A percentile compares a stretch with the other conserved stretches of the same genome.
Evolutionary conservation across 2,329 filamentous ascomycete species (phyloP).

Genomic region (Paecilomyces dactylethromorphus): DNA sequence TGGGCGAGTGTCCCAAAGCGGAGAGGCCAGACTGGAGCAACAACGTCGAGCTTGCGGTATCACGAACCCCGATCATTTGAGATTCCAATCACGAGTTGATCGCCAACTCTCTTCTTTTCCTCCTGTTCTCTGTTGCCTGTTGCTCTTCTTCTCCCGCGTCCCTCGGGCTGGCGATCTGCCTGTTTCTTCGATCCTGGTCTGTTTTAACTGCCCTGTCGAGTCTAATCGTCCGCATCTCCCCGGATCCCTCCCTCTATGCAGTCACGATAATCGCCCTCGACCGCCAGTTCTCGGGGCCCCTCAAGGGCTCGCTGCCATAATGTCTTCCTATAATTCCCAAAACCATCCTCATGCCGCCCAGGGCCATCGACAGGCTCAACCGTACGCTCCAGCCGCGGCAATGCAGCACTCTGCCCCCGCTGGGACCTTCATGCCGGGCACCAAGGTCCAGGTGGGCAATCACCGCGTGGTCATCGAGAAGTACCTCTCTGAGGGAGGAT

Average conservation of each 20-base stretch:
- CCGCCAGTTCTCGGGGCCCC: conserved; percentile 13
- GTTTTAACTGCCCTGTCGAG: neutral
- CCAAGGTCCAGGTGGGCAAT: conserved; percentile 90
- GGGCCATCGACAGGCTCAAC: conserved; percentile 21
- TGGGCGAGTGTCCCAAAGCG: neutral
- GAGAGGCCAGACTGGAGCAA: conserved; percentile 1
- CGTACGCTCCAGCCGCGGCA: conserved; percentile 29
- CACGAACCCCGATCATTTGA: conserved; percentile 4
- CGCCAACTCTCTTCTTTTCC: neutral
- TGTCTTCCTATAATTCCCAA: conserved; percentile 26
- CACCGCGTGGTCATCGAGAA: conserved; percentile 93
- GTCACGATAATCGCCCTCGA: conserved; percentile 11
- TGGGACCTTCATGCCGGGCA: conserved; percentile 86
- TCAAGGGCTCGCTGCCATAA: conserved; percentile 20
- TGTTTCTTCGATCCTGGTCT: neutral
- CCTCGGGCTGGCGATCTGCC: neutral
- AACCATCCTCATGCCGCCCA: conserved; percentile 19
- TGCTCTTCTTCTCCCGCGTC: neutral
- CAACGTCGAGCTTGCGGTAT: conserved; percentile 2
- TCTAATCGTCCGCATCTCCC: conserved; percentile 2
- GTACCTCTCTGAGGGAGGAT: conserved; percentile 96
- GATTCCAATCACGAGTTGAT: conserved; percentile 1
- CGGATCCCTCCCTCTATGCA: conserved; percentile 13
- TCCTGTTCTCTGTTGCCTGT: neutral
- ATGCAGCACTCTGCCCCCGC: conserved; percentile 42